Base-by-base conservation (phyloP, 352 stramenopile species). In the Peronospora destructor region DNA sequence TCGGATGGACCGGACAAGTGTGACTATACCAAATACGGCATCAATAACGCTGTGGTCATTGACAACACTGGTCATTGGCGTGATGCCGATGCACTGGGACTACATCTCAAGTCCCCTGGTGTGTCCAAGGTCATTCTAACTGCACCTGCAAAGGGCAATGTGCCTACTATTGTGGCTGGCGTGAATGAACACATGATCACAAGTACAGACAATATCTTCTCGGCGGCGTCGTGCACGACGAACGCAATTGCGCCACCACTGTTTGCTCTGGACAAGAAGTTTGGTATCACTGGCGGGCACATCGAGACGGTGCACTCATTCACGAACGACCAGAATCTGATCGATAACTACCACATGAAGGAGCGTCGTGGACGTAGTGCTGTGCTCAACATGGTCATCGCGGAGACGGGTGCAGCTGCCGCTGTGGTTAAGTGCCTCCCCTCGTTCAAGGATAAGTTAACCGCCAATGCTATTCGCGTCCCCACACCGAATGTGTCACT, bases 401-500 rank as follows among this genome's bases (percentile, higher is more conserved):
- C 84, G 0, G 82, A 93, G 66, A 95, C 84, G 0, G 84, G 84
- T 21, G 84, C 84, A 4, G 84, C 77, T 6, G 73, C 72, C 1
- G 84, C 84, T 42, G 83, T 95, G n/a, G 69, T 81, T 50, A 89
- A 89, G 71, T 92, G 89, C 52, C 74, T 97, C 8, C 95, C 96
- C 45, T 87, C 73, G 26, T 87, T 99, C 42, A 75, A 96, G 64
- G 90, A 91, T 80, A 98, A 98, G 82, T 81, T 99, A 36, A 99
- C 95, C 49, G 96, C 93, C 59, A 98, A 98, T 70, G 93, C 96
- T 50, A 98, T 99, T 76, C 95, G 96, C 65, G 95, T 98, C 25
- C 96, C 96, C 33, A 98, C 95, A 64, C 95, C 96, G 45, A 96
- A 99, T 72, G 96, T 98, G 14, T 98, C 95, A 42, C 84, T 99